Conservation (phyloP, 768 basidiomycete species). For the Pulveroboletus sp. region DNA sequence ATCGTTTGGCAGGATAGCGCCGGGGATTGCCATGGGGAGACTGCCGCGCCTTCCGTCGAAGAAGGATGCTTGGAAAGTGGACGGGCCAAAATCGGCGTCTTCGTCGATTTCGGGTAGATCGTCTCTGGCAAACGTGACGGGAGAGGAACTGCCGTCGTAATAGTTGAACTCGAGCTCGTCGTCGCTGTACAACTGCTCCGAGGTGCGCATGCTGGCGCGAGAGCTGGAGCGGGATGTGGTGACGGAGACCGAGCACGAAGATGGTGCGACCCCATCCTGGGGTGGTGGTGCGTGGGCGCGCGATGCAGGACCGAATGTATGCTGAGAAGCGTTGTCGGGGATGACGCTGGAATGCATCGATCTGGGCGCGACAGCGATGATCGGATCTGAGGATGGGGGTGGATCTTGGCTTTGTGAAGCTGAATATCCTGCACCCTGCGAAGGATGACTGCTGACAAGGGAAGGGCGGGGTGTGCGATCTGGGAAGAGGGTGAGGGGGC, state of each 20-base stretch:
- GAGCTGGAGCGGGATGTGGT: constrained; percentile 35
- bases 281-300: constrained; percentile 21
- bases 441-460: constrained; percentile 37
- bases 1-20: constrained; percentile 20
- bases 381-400: constrained; percentile 33
- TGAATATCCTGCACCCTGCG: constrained; percentile 28
- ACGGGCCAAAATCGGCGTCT: constrained; percentile 29
- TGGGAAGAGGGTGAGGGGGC: constrained; percentile 34
- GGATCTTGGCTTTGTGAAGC: constrained; percentile 34
- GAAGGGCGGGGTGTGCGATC: constrained; percentile 48
- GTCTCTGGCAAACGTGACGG: constrained; percentile 41
- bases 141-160: constrained; percentile 37
- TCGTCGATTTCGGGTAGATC: constrained; percentile 33
- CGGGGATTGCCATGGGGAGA: constrained; percentile 60
- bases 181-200: constrained; percentile 45
- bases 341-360: constrained; percentile 25
- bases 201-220: constrained; percentile 31
- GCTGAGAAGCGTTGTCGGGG: constrained; percentile 44
- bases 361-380: constrained; percentile 18
- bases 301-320: constrained; percentile 49
- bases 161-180: constrained; percentile 45
- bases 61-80: constrained; percentile 19
- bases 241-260: constrained; percentile 43
- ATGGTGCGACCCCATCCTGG: constrained; percentile 34
- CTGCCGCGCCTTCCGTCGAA: constrained; percentile 47